Base-by-base conservation (phyloP, 2,329 filamentous ascomycete species). In the Colletotrichum sp. region DNA sequence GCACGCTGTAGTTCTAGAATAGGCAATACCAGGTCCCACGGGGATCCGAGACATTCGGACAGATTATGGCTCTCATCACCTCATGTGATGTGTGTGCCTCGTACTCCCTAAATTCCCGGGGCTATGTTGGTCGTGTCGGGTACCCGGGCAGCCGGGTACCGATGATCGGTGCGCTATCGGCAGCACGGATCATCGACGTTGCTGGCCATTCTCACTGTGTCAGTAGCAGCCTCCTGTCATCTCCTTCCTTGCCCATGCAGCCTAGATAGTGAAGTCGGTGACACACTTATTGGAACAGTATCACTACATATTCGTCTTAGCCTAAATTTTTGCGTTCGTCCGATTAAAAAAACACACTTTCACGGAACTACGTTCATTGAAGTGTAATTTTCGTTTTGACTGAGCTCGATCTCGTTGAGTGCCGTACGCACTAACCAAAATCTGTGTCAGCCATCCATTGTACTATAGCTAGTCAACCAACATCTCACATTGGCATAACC, bases 91-190 rank as follows among this genome's bases (percentile, higher is more conserved):
- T 52, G 43, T 21, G n/a, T 52, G 43, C 43, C 43, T 13, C 0
- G 1, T 13, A 21, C 6, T 0, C 43, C 43, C 43, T 52, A 21
- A 52, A 21, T 21, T 52, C 18, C 3, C 10, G n/a, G 43, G 43
- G 10, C 43, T 0, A 21, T 52, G 43, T 52, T 0, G 1, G 43
- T 13, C 6, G 0, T 52, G 0, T 52, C n/a, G 43, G 43, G 10
- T 52, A 52, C 6, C 43, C n/a, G 43, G 18, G 36, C 36, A 18
- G 0, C 36, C 36, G 16, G 36, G 18, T 48, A 21, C 43, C n/a
- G 43, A 7, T 12, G 6, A 21, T 21, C 12, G 10, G 7, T 24
- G n/a, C 18, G 18, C 39, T n/a, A 48, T n/a, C 39, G 43, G 43
- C 0, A 52, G n/a, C 43, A 52, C 43, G 43, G 43, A 52, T 52